Evolutionary conservation across 1,139 yeast species (phyloP).

Genomic region (Eremothecium coryli): DNA sequence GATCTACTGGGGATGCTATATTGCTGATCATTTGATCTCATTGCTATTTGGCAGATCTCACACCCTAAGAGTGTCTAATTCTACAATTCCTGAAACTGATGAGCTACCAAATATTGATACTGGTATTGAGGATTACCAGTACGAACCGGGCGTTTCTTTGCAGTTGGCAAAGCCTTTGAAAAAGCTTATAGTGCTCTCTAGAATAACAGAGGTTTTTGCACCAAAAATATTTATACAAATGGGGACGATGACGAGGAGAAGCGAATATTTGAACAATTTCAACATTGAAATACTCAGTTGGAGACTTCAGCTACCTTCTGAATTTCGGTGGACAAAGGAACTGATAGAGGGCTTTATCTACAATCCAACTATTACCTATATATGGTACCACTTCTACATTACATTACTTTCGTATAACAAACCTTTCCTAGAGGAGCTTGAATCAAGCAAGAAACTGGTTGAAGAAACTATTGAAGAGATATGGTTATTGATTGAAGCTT

Average conservation of each 20-base stretch:
- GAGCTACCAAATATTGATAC: constrained; percentile 47
- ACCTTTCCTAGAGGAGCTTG: constrained; percentile 38
- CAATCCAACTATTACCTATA: constrained; percentile 45
- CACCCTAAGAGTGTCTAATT: constrained; percentile 43
- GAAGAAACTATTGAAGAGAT: constrained; percentile 29
- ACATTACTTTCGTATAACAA: constrained; percentile 48
- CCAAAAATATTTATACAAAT: constrained; percentile 23
- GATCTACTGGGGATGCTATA: constrained; percentile 55
- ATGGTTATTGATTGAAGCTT: constrained; percentile 27
- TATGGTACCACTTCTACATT: constrained; percentile 48
- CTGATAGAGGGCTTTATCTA: constrained; percentile 35
- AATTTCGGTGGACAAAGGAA: constrained; percentile 39
- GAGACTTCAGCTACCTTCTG: constrained; percentile 39
- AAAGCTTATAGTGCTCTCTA: constrained; percentile 42
- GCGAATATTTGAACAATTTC: constrained; percentile 32
- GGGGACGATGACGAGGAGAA: constrained; percentile 18
- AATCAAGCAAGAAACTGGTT: constrained; percentile 19
- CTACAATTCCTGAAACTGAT: constrained; percentile 50
- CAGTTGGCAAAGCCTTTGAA: constrained; percentile 38
- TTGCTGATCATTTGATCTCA: constrained; percentile 52
- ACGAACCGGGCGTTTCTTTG: constrained; percentile 25
- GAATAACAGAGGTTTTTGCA: constrained; percentile 44
- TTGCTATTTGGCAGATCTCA: constrained; percentile 49
- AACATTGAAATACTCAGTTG: constrained; percentile 41
- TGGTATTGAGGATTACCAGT: constrained; percentile 38